Evolutionary conservation across 768 basidiomycete genomes (phyloP), one percentile per base, ranked within the genome.

Genomic region (Gloeopeniophorella convolvens): DNA sequence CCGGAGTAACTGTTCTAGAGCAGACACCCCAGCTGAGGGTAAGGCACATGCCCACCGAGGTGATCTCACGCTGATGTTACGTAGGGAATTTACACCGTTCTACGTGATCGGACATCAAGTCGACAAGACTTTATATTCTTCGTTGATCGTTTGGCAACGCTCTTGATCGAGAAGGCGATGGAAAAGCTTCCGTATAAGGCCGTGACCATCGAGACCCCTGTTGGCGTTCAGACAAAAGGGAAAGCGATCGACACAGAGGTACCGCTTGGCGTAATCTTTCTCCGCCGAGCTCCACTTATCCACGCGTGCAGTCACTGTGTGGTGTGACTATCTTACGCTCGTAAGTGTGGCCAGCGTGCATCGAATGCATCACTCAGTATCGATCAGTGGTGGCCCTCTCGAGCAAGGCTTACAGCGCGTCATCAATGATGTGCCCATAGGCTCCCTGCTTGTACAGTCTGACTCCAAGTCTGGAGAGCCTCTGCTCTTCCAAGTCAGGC

Each of bases 61-160:
- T 42, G 36, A 9, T 9, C n/a, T 32, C 51, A 18, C 21, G 31
- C 15, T 54, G 24, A 40, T 23, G 7, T 42, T 5, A 11, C 36
- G 6, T 55, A 95, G 90, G 93, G 92, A 0, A 93, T 97, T 5
- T 85, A 85, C 63, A 97, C 95, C 0, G 82, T 88, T 21, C 62
- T 99, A 18, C 78, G 95, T 7, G 83, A 91, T 59, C 71, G 69
- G 48, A 74, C 68, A n/a, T 84, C 88, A 0, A 69, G 69, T 11
- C 73, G 83, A 15, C 87, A 88, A 59, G 92, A 97, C 62, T 98
- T 97, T 61, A 82, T 97, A 32, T 95, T 96, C 72, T 92, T 91
- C 62, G 80, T 80, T 0, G 92, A 96, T 63, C 77, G 95, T 15
- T 70, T 98, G 2, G 80, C 94, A 0, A 92, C 89, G 0, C 66